These are phyloP conservation scores for Glycyrrhiza uralensis DNA, from an alignment of 306 rosid genomes.

Conservation along the genomic window DNA sequence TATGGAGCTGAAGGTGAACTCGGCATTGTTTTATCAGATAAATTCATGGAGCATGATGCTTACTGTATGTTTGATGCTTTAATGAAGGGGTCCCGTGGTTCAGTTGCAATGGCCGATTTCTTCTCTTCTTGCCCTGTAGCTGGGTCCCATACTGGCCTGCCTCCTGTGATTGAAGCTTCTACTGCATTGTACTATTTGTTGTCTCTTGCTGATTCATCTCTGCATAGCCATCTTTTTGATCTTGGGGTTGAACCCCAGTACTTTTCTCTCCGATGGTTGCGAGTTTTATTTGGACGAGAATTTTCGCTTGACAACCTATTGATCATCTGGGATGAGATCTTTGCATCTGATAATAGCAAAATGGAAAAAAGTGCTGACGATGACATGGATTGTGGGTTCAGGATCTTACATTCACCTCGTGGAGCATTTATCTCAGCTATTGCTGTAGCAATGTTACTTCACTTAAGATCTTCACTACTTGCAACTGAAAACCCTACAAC, in stretches of 20 bases:
- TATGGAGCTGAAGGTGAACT: constrained; percentile 99
- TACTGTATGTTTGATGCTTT: constrained; percentile 88
- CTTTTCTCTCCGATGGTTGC: constrained; percentile 93
- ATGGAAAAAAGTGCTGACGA: constrained; percentile 40
- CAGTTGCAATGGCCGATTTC: constrained; percentile 85
- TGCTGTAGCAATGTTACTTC: constrained; percentile 89
- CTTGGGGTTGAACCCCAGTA: constrained; percentile 98
- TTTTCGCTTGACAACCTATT: constrained; percentile 77
- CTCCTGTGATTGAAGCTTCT: constrained; percentile 94
- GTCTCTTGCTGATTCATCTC: constrained; percentile 73
- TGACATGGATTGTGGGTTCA: constrained; percentile 48
- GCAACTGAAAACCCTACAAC: constrained; percentile 89
- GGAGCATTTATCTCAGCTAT: constrained; percentile 83
- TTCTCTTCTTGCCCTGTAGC: constrained; percentile 61
- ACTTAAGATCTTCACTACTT: constrained; percentile 86
- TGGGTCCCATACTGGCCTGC: constrained; percentile 63
- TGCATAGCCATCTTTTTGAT: constrained; percentile 87
- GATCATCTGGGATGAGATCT: constrained; percentile 91
- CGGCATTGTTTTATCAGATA: constrained; percentile 85
- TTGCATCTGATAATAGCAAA: constrained; percentile 66
- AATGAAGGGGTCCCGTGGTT: constrained; percentile 73
- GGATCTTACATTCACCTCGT: constrained; percentile 68
- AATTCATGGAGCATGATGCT: constrained; percentile 95
- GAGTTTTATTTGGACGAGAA: constrained; percentile 93
- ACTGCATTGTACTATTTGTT: constrained; percentile 76